A percentile compares a stretch with the other conserved stretches of the same genome.
phyloP scores from a whole-genome alignment of 106 monocot genomes.

The Platanthera guangdongensis region DNA sequence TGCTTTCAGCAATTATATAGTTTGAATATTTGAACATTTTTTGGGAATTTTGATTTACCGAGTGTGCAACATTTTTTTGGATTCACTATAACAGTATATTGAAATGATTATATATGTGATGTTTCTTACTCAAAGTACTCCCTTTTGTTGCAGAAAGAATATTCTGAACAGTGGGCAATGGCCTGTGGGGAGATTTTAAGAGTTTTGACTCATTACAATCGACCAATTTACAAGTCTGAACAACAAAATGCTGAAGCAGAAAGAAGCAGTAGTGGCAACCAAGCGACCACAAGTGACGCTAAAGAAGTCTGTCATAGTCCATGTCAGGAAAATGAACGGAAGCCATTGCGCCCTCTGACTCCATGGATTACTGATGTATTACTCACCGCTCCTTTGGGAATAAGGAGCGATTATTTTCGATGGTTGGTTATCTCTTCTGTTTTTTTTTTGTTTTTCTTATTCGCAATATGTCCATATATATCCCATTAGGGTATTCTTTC shows the following conservation, averaged over 20 bases:
- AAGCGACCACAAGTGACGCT: slow-evolving; percentile 60
- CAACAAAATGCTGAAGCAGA: slow-evolving; percentile 46
- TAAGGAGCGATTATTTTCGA: slow-evolving; percentile 94
- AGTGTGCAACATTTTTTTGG: not conserved
- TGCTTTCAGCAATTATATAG: not conserved
- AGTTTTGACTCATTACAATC: slow-evolving; percentile 93
- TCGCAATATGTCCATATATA: not conserved
- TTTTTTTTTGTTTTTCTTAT: not conserved
- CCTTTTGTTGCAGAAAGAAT: slow-evolving; percentile 69
- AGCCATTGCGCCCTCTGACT: slow-evolving; percentile 72
- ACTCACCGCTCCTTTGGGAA: slow-evolving; percentile 90
- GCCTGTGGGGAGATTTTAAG: slow-evolving; percentile 97
- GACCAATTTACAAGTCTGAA: slow-evolving; percentile 80
- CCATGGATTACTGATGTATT: slow-evolving; percentile 98
- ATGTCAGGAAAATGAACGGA: slow-evolving; percentile 61
- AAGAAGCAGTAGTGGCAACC: slow-evolving; percentile 34
- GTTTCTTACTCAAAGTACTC: not conserved
- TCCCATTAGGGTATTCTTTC: not conserved
- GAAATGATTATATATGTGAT: not conserved
- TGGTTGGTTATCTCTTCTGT: slow-evolving; percentile 36
- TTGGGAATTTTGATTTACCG: not conserved
- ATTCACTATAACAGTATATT: not conserved
- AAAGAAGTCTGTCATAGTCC: slow-evolving; percentile 22
- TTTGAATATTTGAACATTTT: not conserved
- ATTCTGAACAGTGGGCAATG: slow-evolving; percentile 95